A percentile compares a stretch with the other conserved stretches of the same genome.
These are phyloP conservation scores for Fusarium sp. DNA, from an alignment of 2,329 filamentous ascomycete genomes.

Conservation along the genomic window DNA sequence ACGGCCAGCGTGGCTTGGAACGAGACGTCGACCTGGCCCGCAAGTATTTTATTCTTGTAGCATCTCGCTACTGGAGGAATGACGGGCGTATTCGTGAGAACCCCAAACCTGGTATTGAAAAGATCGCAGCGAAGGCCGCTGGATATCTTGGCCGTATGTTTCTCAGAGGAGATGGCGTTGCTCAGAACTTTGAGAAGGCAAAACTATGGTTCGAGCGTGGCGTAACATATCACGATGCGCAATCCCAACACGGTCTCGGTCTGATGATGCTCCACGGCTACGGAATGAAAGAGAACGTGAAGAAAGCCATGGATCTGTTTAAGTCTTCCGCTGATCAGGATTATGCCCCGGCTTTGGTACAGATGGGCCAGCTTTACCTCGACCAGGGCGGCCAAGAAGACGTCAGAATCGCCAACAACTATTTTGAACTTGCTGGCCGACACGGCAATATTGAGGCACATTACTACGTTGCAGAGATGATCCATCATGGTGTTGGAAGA, in stretches of 20 bases:
- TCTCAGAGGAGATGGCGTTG: conserved; percentile 84
- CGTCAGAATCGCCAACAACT: conserved; percentile 80
- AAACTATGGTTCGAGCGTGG: conserved; percentile 87
- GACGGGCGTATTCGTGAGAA: conserved; percentile 81
- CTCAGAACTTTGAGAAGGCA: conserved; percentile 82
- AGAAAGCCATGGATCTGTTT: conserved; percentile 80
- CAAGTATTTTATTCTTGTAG: conserved; percentile 83
- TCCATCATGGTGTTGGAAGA: conserved; percentile 81
- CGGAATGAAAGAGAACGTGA: conserved; percentile 76
- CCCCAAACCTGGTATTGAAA: conserved; percentile 77
- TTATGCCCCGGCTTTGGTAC: conserved; percentile 82
- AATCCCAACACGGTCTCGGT: conserved; percentile 87
- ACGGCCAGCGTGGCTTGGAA: conserved; percentile 81
- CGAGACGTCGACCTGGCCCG: conserved; percentile 79
- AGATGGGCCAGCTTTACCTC: conserved; percentile 84
- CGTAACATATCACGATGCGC: conserved; percentile 77
- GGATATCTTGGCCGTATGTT: conserved; percentile 92
- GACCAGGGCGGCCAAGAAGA: conserved; percentile 81
- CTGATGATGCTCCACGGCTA: conserved; percentile 86
- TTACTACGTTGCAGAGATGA: conserved; percentile 92
- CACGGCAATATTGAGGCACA: conserved; percentile 89
- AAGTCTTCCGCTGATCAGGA: conserved; percentile 85
- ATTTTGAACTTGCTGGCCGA: conserved; percentile 87
- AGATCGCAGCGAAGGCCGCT: conserved; percentile 83
- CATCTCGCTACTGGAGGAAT: conserved; percentile 83